These are phyloP conservation scores for Suillus weaverae DNA, from an alignment of 768 basidiomycete species.

Conservation along the genomic window DNA sequence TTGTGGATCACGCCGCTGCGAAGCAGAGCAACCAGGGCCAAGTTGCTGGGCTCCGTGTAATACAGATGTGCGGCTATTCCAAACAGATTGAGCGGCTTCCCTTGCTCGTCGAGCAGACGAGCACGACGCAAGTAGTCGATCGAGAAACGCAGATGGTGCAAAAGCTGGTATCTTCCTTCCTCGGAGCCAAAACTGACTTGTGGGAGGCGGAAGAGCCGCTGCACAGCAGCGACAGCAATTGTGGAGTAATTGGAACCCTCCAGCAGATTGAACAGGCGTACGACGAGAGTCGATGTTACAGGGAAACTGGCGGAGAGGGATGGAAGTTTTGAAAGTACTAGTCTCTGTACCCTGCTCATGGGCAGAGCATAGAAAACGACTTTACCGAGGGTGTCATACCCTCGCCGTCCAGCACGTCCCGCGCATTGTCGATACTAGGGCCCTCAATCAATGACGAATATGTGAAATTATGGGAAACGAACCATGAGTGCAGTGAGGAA, in stretches of 20 bases:
- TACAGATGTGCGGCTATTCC: conserved; percentile 56
- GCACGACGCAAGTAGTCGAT: conserved; percentile 68
- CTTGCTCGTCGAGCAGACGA: conserved; percentile 51
- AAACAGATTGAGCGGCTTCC: conserved; percentile 58
- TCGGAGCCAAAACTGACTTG: conserved; percentile 58
- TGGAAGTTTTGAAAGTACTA: conserved; percentile 64
- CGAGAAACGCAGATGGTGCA: conserved; percentile 68
- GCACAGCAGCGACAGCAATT: conserved; percentile 48
- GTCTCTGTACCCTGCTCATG: conserved; percentile 60
- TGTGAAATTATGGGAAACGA: conserved; percentile 16
- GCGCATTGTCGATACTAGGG: conserved; percentile 69
- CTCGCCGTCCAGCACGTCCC: conserved; percentile 72
- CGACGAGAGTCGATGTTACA: conserved; percentile 60
- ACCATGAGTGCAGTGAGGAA: conserved; percentile 62
- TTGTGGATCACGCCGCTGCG: conserved; percentile 58
- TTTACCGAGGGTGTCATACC: conserved; percentile 67
- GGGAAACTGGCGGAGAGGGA: conserved; percentile 65
- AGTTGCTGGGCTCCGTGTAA: conserved; percentile 69
- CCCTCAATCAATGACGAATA: conserved; percentile 2
- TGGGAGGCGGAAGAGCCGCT: conserved; percentile 55
- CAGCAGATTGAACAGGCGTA: conserved; percentile 66
- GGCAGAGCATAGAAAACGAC: conserved; percentile 73
- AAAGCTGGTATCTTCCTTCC: conserved; percentile 53
- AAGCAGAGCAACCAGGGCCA: conserved; percentile 61
- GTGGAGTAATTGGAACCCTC: conserved; percentile 56